Evolutionary conservation across 495 filamentous ascomycete genomes (phyloP).

Genomic region (Talaromyces adpressus): DNA sequence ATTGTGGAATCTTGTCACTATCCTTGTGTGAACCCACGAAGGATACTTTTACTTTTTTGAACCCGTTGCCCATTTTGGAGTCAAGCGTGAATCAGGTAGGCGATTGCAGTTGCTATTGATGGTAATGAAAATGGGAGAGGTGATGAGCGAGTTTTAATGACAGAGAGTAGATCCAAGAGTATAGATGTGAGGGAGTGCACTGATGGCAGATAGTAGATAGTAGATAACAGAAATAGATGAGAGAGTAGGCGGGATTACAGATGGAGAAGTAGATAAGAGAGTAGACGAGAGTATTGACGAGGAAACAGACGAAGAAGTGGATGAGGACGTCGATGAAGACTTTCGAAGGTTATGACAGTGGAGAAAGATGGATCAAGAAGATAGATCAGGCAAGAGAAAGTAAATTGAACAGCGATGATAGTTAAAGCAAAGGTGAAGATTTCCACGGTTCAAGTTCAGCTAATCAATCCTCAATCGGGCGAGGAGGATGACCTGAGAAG

Average conservation of each 20-base stretch:
- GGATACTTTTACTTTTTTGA: slow-evolving; percentile 19
- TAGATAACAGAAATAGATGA: slow-evolving; percentile 7
- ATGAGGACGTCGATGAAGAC: neutral
- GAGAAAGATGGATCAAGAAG: neutral
- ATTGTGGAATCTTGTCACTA: slow-evolving; percentile 40
- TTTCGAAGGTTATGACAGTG: neutral
- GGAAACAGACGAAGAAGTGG: neutral
- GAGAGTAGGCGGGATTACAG: neutral
- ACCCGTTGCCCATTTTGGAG: slow-evolving; percentile 26
- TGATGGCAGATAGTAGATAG: neutral
- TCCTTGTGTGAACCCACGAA: slow-evolving; percentile 36
- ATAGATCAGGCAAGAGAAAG: neutral
- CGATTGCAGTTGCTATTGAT: neutral
- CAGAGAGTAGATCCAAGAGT: slow-evolving; percentile 9
- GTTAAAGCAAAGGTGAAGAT: neutral
- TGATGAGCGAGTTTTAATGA: neutral
- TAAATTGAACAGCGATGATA: neutral
- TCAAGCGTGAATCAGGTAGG: neutral
- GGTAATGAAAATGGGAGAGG: neutral
- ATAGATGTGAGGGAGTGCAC: neutral
- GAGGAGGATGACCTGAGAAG: neutral
- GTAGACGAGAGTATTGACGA: no score
- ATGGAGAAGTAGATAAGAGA: neutral
- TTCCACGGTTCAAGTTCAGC: neutral
- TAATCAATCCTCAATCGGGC: neutral